Evolutionary conservation across 1,139 yeast species (phyloP).

Genomic region (Saccharomyces hybrid): DNA sequence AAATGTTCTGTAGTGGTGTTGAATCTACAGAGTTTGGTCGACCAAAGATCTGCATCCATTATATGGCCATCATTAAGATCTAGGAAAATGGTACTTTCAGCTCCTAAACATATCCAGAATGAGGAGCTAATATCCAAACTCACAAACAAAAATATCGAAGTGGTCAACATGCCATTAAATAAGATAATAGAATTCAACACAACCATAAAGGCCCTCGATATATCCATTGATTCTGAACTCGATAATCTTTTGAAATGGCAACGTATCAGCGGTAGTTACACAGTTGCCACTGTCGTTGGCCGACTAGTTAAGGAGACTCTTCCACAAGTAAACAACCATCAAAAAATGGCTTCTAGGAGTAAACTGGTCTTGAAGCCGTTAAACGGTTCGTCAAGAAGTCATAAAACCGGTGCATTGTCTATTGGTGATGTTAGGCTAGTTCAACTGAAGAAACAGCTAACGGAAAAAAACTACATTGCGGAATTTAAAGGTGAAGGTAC

Average conservation of each 20-base stretch:
- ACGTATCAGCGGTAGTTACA: conserved; percentile 66
- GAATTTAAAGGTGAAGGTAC: conserved; percentile 94
- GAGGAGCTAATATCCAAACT: conserved; percentile 16
- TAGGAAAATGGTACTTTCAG: conserved; percentile 55
- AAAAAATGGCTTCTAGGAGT: conserved; percentile 10
- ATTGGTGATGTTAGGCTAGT: conserved; percentile 87
- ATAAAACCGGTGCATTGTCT: conserved; percentile 39
- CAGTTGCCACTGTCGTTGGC: conserved; percentile 79
- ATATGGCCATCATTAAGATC: conserved; percentile 79
- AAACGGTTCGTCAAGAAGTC: conserved; percentile 11
- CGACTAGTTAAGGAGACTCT: conserved; percentile 43
- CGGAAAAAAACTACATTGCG: conserved; percentile 56
- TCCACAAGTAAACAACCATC: conserved; percentile 15
- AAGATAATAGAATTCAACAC: conserved; percentile 48
- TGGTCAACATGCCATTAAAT: conserved; percentile 36
- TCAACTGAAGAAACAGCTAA: conserved; percentile 61
- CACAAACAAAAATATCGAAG: conserved; percentile 30
- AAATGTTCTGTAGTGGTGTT: conserved; percentile 70
- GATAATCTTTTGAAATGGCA: conserved; percentile 74
- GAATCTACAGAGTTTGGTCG: conserved; percentile 81
- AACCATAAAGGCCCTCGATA: conserved; percentile 59
- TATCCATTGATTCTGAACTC: conserved; percentile 61
- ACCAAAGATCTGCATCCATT: conserved; percentile 70
- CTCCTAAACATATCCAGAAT: conserved; percentile 33
- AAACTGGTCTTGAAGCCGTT: conserved; percentile 27